A percentile compares a stretch with the other conserved stretches of the same genome.
phyloP scores from a whole-genome alignment of 495 filamentous ascomycete species.

The Aspergillus saccharolyticus region DNA sequence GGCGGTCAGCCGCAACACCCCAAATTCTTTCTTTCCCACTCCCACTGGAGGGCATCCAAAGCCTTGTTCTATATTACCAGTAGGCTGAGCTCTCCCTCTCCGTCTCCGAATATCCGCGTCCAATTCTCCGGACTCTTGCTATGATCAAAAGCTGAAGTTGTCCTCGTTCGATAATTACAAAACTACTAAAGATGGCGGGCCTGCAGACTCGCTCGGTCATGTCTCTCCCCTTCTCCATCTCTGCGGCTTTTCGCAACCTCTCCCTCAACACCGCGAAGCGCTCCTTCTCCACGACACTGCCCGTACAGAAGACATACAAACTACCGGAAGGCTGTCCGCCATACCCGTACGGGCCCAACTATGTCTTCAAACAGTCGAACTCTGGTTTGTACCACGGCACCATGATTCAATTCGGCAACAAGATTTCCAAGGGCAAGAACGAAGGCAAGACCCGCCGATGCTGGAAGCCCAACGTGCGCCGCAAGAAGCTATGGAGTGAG shows the following conservation, averaged over 20 bases:
- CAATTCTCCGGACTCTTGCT: constrained; percentile 5
- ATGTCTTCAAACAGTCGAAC: constrained; percentile 81
- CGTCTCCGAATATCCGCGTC: not conserved
- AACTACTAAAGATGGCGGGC: constrained; percentile 26
- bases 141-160: constrained; percentile 11
- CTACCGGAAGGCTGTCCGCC: constrained; percentile 52
- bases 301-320: constrained; percentile 29
- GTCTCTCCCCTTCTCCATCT: constrained; percentile 35
- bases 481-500: constrained; percentile 68
- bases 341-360: constrained; percentile 81
- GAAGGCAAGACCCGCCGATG: constrained; percentile 76
- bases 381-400: constrained; percentile 75
- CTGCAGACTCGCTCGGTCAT: constrained; percentile 28
- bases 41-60: not conserved
- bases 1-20: constrained; percentile 36
- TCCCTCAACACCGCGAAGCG: constrained; percentile 39
- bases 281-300: constrained; percentile 37
- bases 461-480: constrained; percentile 86
- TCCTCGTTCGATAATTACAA: constrained; percentile 2
- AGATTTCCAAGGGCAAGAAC: constrained; percentile 65
- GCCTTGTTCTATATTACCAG: not conserved
- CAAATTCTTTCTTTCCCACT: constrained; percentile 35
- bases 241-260: constrained; percentile 38
- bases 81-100: not conserved
- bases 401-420: constrained; percentile 86